Evolutionary conservation across 1,284 basidiomycete genomes (phyloP).

Genomic region (Cystobasidiaceae sp.): DNA sequence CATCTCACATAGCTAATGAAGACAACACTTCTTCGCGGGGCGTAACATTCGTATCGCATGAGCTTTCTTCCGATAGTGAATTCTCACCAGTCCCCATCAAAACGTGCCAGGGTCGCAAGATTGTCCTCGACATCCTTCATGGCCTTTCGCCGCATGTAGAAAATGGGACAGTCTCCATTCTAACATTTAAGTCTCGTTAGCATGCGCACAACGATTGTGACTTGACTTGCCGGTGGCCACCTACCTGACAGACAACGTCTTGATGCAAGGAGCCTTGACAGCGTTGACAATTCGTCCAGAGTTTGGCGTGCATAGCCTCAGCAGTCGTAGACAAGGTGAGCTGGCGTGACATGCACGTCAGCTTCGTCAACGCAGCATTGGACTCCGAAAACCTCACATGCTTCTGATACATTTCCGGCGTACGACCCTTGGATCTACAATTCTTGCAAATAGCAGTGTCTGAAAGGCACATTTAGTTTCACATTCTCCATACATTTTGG

Average conservation of each 20-base stretch:
- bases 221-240: conserved; percentile 35
- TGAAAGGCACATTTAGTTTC: conserved; percentile 46
- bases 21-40: too few relatives aligned
- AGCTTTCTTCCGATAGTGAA: too few relatives aligned
- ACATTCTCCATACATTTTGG: neutral
- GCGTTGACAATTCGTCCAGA: conserved; percentile 94
- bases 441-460: conserved; percentile 90
- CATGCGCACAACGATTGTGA: neutral
- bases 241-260: conserved; percentile 49
- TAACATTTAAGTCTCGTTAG: neutral
- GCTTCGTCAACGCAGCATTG: too few relatives aligned
- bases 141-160: conserved; percentile 38
- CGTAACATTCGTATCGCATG: too few relatives aligned
- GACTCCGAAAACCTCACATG: conserved; percentile 54
- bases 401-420: conserved; percentile 86
- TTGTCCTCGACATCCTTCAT: conserved; percentile 38
- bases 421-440: conserved; percentile 60
- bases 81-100: conserved; percentile 37
- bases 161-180: conserved; percentile 38
- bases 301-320: conserved; percentile 81
- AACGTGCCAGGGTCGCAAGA: conserved; percentile 33
- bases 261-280: conserved; percentile 94
- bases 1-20: too few relatives aligned
- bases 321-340: conserved; percentile 63
- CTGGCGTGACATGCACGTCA: too few relatives aligned